phyloP scores from a whole-genome alignment of 2,329 filamentous ascomycete species.

The Penicillium brevicompactum region DNA sequence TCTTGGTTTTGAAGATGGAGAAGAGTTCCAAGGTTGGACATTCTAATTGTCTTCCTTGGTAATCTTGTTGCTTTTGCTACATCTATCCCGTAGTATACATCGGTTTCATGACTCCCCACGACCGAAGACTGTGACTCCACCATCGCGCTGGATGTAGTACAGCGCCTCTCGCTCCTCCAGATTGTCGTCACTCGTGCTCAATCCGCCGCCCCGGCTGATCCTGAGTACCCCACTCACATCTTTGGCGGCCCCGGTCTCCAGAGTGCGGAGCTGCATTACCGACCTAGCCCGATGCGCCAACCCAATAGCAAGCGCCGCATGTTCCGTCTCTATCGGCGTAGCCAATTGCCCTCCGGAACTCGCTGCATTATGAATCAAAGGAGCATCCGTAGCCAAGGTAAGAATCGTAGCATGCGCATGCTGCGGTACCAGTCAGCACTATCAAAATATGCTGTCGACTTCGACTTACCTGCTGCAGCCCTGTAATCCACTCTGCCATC shows the following conservation, averaged over 20 bases:
- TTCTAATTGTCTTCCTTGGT: neutral
- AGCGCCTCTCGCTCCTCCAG: constrained; percentile 69
- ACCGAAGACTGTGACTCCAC: constrained; percentile 80
- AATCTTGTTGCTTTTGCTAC: neutral
- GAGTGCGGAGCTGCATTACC: constrained; percentile 69
- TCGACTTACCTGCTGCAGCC: constrained; percentile 63
- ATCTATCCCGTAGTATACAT: constrained; percentile 7
- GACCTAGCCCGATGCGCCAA: constrained; percentile 74
- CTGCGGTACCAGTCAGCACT: constrained; percentile 39
- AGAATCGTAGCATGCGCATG: constrained; percentile 67
- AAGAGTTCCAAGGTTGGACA: neutral
- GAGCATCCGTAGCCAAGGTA: constrained; percentile 70
- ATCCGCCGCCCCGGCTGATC: constrained; percentile 63
- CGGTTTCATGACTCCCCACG: constrained; percentile 63
- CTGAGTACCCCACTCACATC: constrained; percentile 89
- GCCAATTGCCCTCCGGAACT: constrained; percentile 46
- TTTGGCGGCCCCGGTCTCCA: constrained; percentile 85
- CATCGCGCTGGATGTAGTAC: constrained; percentile 80
- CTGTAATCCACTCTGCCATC: constrained; percentile 60
- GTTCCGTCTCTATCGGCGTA: constrained; percentile 69
- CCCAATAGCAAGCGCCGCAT: constrained; percentile 70
- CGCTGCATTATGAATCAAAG: constrained; percentile 60
- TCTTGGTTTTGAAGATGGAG: neutral
- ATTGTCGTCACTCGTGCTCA: constrained; percentile 31
- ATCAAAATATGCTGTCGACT: neutral